Base-by-base conservation (phyloP, 2,329 filamentous ascomycete species). In the Clonostachys sp. region DNA sequence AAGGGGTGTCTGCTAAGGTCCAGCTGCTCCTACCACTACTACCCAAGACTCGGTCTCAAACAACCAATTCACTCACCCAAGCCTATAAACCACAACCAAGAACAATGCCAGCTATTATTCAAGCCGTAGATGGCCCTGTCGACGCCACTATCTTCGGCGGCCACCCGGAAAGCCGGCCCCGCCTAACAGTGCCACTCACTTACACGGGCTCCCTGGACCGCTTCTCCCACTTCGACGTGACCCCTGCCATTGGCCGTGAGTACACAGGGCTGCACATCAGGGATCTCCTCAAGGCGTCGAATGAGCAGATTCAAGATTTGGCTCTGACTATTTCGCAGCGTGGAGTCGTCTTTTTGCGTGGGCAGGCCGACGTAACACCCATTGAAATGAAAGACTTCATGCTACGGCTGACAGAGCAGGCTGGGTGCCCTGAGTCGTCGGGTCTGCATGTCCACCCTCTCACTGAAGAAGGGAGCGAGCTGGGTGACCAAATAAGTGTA, bases 401-500 rank as follows among this genome's bases (percentile, higher is more conserved):
- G 55, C 57, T 64, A 20, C 56, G 58, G 13, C 61, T 67, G 36
- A 66, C 62, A 38, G 56, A 58, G 12, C 53, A 59, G 5, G 55
- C 57, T 12, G 64, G 64, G 6, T 66, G 61, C 42, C 77, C 77
- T 16, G 55, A 64, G 35, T 70, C 69, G 3, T 80, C 77, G 2
- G 64, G 65, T 3, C 65, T 82, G 20, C 78, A 81, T 48, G 70
- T 80, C 8, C 78, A 81, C 52, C 77, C 78, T 6, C 55, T 81
- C 24, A 74, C 72, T 0, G 74, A 80, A 50, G 72, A 75, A 51
- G 70, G 69, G 17, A 73, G 71, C 48, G 73, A 80, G 53, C 64
- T 77, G 1, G 74, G 75, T 35, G 75, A 80, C 54, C 71, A 82
- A 57, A 74, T 82, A 52, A 75, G 70, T 47, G 74, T 80, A 46